Conservation (phyloP, 805 yeast genomes). For the Lachancea kluyveri region DNA sequence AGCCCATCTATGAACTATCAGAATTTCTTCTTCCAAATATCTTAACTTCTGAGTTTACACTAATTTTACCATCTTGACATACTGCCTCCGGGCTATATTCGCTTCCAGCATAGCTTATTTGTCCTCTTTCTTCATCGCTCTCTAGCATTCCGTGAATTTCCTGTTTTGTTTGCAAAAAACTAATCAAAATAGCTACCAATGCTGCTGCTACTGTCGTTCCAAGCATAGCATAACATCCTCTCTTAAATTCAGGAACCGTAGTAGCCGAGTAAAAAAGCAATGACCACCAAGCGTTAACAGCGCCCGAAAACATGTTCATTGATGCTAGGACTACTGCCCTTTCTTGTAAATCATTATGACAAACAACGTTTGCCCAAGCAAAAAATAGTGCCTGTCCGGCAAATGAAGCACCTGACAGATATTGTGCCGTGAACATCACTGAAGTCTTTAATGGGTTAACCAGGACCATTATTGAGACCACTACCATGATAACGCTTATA, state of each 20-base stretch:
- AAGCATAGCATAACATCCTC: slow-evolving; percentile 49
- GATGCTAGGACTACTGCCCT: slow-evolving; percentile 54
- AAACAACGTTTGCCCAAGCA: slow-evolving; percentile 52
- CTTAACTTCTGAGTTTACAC: no score
- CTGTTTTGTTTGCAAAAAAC: slow-evolving; percentile 37
- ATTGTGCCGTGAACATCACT: slow-evolving; percentile 43
- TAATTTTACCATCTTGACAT: no score
- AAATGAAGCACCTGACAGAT: slow-evolving; percentile 41
- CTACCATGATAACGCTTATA: slow-evolving; percentile 34
- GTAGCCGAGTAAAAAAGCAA: slow-evolving; percentile 43
- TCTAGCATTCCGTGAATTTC: no score
- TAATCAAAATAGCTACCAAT: slow-evolving; percentile 32
- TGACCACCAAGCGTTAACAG: slow-evolving; percentile 56
- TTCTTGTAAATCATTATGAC: slow-evolving; percentile 48
- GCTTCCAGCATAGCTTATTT: no score
- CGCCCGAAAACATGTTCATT: slow-evolving; percentile 52
- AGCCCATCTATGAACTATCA: no score
- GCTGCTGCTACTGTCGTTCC: slow-evolving; percentile 39
- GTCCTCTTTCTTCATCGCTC: no score
- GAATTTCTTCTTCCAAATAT: no score
- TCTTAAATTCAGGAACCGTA: slow-evolving; percentile 41
- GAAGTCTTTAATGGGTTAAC: slow-evolving; percentile 31
- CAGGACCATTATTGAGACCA: slow-evolving; percentile 37
- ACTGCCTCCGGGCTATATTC: no score
- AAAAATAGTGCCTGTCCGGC: slow-evolving; percentile 51